Evolutionary conservation across 2,329 filamentous ascomycete genomes (phyloP).

Genomic region (Eutypa lata): DNA sequence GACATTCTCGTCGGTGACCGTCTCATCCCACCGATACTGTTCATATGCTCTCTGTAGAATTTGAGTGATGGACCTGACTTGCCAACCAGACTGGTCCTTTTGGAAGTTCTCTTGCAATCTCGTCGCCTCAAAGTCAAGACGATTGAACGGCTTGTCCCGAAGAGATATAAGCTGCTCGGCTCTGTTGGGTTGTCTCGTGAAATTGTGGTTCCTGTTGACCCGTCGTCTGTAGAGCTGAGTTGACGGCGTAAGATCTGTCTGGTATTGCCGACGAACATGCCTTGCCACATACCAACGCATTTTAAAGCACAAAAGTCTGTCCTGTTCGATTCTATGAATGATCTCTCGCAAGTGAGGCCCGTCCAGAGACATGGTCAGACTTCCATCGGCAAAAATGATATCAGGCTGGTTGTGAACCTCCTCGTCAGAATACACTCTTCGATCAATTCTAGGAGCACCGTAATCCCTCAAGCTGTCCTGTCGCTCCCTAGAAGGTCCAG

Average conservation of each 20-base stretch:
- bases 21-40: not conserved
- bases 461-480: not conserved
- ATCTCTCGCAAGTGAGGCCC: not conserved
- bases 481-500: not conserved
- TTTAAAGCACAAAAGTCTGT: not conserved
- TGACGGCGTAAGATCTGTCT: not conserved
- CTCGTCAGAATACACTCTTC: not conserved
- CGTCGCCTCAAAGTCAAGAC: slow-evolving; percentile 4
- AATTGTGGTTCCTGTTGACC: not conserved
- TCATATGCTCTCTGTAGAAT: slow-evolving; percentile 3
- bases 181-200: not conserved
- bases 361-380: not conserved
- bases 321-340: not conserved
- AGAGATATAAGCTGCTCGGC: not conserved
- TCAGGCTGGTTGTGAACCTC: not conserved
- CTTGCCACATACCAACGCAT: not conserved
- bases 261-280: not conserved
- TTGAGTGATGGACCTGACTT: not conserved
- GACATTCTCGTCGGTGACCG: slow-evolving; percentile 2
- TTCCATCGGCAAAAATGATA: not conserved
- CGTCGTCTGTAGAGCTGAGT: not conserved
- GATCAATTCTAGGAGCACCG: not conserved
- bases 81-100: slow-evolving; percentile 1
- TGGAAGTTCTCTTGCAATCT: not conserved
- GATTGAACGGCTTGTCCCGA: slow-evolving; percentile 1